These are phyloP conservation scores for Lenzites betulinus DNA, from an alignment of 768 basidiomycete genomes.

Conservation along the genomic window DNA sequence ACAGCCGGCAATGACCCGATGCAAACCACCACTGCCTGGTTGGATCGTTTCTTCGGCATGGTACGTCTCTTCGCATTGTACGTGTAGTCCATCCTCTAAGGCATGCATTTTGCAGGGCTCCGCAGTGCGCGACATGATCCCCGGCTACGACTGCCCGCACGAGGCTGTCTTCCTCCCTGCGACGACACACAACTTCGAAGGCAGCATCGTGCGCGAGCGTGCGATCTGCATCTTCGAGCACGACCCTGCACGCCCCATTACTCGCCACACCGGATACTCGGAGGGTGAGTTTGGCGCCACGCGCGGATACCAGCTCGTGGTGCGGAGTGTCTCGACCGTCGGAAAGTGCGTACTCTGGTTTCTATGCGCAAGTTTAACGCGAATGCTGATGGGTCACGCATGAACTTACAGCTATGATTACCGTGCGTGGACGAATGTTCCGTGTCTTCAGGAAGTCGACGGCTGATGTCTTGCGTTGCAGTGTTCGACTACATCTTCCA, in stretches of 20 bases:
- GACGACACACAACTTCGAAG: constrained; percentile 49
- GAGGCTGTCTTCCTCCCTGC: constrained; percentile 63
- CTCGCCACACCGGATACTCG: constrained; percentile 55
- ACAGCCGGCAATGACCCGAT: constrained; percentile 62
- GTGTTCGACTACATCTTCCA: constrained; percentile 68
- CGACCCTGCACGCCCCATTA: constrained; percentile 58
- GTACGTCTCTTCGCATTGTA: constrained; percentile 8
- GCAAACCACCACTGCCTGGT: constrained; percentile 61
- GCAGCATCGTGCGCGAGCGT: constrained; percentile 47
- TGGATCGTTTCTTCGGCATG: constrained; percentile 68
- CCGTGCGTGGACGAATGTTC: constrained; percentile 36
- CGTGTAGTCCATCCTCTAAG: not conserved
- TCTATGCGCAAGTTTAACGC: not conserved
- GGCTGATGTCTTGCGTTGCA: constrained; percentile 4
- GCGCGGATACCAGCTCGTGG: constrained; percentile 58
- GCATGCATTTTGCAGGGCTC: constrained; percentile 35
- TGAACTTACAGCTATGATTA: constrained; percentile 50
- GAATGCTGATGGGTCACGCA: not conserved
- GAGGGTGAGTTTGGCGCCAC: constrained; percentile 61
- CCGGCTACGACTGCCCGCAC: constrained; percentile 66
- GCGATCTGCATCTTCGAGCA: constrained; percentile 69
- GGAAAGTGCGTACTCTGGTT: constrained; percentile 53
- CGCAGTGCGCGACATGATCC: constrained; percentile 59
- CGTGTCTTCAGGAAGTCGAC: not conserved
- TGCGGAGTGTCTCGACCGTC: constrained; percentile 60